phyloP scores from a whole-genome alignment of 345 rosid genomes.

The Eucalyptus curtisii region DNA sequence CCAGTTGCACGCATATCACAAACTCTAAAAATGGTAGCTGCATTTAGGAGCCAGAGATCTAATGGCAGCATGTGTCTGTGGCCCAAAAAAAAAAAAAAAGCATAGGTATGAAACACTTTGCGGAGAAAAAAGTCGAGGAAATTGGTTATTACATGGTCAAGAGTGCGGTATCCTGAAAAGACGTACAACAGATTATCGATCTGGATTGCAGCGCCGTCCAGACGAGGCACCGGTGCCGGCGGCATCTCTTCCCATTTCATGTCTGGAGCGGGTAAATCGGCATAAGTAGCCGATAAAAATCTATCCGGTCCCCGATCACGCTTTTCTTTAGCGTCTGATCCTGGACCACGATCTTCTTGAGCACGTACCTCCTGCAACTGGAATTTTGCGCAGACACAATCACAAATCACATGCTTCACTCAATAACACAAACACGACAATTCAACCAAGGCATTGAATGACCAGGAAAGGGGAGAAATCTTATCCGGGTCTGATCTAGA shows the following conservation, averaged over 20 bases:
- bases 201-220: conserved; percentile 70
- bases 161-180: conserved; percentile 54
- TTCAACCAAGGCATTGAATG: not conserved
- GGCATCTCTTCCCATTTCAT: conserved; percentile 70
- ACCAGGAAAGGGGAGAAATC: not conserved
- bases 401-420: not conserved
- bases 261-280: conserved; percentile 68
- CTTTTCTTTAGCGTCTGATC: not conserved
- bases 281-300: conserved; percentile 48
- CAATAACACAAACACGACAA: not conserved
- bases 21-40: not conserved
- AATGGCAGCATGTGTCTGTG: not conserved
- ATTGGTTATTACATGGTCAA: conserved; percentile 39
- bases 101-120: not conserved
- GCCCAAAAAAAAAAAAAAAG: not conserved
- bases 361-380: not conserved
- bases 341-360: not conserved
- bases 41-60: not conserved
- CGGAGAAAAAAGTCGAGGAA: not conserved
- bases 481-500: not conserved
- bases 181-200: conserved; percentile 58
- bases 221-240: conserved; percentile 83
- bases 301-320: not conserved
- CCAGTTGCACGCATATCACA: not conserved
- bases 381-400: not conserved